Evolutionary conservation across 257 asterid genomes (phyloP), one percentile per base, ranked within the genome.

Genomic region (Petrea volubilis): DNA sequence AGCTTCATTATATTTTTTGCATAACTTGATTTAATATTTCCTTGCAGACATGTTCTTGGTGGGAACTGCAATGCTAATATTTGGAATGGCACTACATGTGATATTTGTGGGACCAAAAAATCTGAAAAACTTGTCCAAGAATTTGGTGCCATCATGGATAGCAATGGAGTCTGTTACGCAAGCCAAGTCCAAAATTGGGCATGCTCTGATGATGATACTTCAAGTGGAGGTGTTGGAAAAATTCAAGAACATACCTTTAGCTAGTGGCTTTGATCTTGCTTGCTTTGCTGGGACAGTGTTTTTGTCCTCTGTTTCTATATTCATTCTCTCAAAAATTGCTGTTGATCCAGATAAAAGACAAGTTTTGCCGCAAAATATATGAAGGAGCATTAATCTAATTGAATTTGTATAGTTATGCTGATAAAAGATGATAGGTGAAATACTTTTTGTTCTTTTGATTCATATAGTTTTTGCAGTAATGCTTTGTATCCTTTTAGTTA

Each of bases 191-290:
- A 90, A 83, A 79, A 88, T 90, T 55, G 98, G 98, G 61, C 95
- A 88, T 1, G 92, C 96, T 5, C 74, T 93, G 46, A 76, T 88
- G 36, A 82, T 88, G 93, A 80, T 87, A 64, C 96, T 93, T 60
- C 98, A 85, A 85, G 96, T 87, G 12, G 93, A 90, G 73, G 93
- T 93, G 60, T 33, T 93, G 77, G 96, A 87, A 46, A 93, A 93
- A 73, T 83, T 84, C 83, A 87, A 87, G 75, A 87, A 74, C 40
- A 59, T 88, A 55, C 88, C 92, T 12, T 71, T 88, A 61, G 81
- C 70, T 25, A 87, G 74, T 50, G 86, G 90, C 12, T 23, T 80
- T 21, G 98, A 93, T 78, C 95, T 93, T 34, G 96, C 95, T 20
- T 93, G 85, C 73, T 90, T 90, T 10, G 96, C 96, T 3, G 96